Base-by-base conservation (phyloP, 179 eudicot genomes). In the Vitellaria paradoxa region DNA sequence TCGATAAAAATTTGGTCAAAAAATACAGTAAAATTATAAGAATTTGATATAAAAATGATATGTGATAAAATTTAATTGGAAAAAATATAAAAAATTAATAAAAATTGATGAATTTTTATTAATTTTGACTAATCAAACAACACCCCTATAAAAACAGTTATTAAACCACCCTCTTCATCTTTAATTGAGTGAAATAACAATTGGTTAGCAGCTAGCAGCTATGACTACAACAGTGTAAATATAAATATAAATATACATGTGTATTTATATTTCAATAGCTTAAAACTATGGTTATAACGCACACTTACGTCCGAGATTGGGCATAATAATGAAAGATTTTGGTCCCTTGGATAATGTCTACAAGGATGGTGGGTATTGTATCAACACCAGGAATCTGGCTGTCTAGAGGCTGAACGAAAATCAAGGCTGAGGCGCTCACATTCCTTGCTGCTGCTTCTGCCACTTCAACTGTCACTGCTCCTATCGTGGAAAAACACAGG, bases 271-370 rank as follows among this genome's bases (percentile, higher is more conserved):
- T 42, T 42, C 45, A 4, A 4, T 42, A 42, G 45, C 45, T 42
- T 42, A 42, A 42, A 42, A 42, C 6, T 42, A 42, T 42, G 45
- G 45, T 42, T 42, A 42, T 42, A 42, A 42, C 5, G 3, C 45
- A 42, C 8, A 82, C 76, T 79, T 49, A 84, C 89, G 73, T 73
- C 40, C 26, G 17, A 30, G 67, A 68, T 60, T 26, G 79, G 56
- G 71, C 57, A 53, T 83, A 69, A 70, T 83, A 85, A 7, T 76
- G 65, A 68, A 21, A 30, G 62, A 88, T 76, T 77, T 79, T 65
- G 13, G 89, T 80, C 70, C 91, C 91, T 77, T 84, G 86, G 72
- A 78, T 70, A 15, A 83, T 49, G 78, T 88, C 86, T 7, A 88
- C 64, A 5, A 68, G 82, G 24, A 88, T 72, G 30, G 78, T 69